Evolutionary conservation across 306 rosid species (phyloP).

Genomic region (Calophaca sinica): DNA sequence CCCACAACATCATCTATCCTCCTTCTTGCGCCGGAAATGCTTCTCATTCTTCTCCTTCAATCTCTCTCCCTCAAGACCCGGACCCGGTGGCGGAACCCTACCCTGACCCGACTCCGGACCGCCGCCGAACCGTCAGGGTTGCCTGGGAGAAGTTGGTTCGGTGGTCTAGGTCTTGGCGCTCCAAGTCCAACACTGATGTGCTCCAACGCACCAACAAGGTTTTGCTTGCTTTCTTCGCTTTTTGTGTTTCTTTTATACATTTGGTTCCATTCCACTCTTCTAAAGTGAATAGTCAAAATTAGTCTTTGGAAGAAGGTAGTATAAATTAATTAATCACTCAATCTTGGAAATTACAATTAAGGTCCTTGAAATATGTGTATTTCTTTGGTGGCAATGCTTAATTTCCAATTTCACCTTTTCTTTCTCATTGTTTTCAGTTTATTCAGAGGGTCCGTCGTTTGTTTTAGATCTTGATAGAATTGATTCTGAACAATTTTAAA

Average conservation of each 20-base stretch:
- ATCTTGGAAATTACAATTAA: too few relatives aligned
- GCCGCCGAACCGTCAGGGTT: slow-evolving; percentile 72
- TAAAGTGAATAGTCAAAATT: not conserved
- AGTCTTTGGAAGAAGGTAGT: not conserved
- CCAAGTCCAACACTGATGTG: slow-evolving; percentile 77
- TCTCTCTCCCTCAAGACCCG: slow-evolving; percentile 32
- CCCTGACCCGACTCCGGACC: slow-evolving; percentile 59
- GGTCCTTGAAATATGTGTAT: too few relatives aligned
- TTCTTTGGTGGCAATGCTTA: too few relatives aligned
- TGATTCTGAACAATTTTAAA: too few relatives aligned
- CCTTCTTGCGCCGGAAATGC: slow-evolving; percentile 28
- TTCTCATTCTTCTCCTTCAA: slow-evolving; percentile 9
- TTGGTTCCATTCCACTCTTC: not conserved
- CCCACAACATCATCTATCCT: not conserved
- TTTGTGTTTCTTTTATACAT: too few relatives aligned
- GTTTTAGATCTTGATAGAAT: too few relatives aligned
- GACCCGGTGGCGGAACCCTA: slow-evolving; percentile 37
- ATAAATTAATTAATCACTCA: too few relatives aligned
- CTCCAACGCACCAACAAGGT: slow-evolving; percentile 93
- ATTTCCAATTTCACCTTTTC: not conserved
- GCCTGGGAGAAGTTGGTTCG: slow-evolving; percentile 97
- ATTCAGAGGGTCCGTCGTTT: too few relatives aligned
- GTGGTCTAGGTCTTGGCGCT: slow-evolving; percentile 89
- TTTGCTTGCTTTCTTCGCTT: not conserved
- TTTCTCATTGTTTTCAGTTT: not conserved